A percentile compares a stretch with the other conserved stretches of the same genome.
phyloP scores from a whole-genome alignment of 108 stramenopile species.

The Aurantiochytrium sp. region DNA sequence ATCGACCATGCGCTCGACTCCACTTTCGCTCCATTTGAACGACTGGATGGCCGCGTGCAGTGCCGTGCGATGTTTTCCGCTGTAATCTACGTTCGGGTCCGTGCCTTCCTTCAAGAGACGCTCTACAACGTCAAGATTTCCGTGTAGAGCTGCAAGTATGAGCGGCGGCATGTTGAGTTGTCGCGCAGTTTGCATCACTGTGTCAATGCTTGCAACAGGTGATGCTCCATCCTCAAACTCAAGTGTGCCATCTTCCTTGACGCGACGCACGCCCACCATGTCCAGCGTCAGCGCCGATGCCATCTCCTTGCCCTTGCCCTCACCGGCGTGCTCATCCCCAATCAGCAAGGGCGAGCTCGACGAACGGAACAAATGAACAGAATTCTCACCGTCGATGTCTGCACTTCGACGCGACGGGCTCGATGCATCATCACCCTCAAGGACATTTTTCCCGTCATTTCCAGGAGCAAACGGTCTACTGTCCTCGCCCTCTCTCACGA shows the following conservation, averaged over 20 bases:
- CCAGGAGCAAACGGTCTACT: too few species aligned
- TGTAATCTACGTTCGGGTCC: background rate
- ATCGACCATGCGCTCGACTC: background rate
- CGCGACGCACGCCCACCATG: background rate
- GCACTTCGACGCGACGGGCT: background rate
- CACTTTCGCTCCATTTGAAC: background rate
- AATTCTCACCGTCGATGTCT: background rate
- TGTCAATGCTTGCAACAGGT: background rate
- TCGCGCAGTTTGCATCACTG: background rate
- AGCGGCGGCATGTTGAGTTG: background rate
- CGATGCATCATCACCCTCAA: too few species aligned
- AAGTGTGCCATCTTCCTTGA: background rate
- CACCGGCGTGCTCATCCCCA: too few species aligned
- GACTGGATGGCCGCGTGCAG: background rate
- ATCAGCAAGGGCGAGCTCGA: background rate
- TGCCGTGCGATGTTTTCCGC: background rate
- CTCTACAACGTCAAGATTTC: background rate
- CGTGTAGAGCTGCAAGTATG: background rate
- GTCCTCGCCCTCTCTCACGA: too few species aligned
- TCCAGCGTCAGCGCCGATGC: background rate
- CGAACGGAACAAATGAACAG: background rate
- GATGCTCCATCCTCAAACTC: background rate
- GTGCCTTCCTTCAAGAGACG: background rate
- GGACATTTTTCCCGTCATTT: too few species aligned
- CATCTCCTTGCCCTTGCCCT: too few species aligned